Conservation (phyloP, 345 rosid species). For the Toxicodendron radicans region DNA sequence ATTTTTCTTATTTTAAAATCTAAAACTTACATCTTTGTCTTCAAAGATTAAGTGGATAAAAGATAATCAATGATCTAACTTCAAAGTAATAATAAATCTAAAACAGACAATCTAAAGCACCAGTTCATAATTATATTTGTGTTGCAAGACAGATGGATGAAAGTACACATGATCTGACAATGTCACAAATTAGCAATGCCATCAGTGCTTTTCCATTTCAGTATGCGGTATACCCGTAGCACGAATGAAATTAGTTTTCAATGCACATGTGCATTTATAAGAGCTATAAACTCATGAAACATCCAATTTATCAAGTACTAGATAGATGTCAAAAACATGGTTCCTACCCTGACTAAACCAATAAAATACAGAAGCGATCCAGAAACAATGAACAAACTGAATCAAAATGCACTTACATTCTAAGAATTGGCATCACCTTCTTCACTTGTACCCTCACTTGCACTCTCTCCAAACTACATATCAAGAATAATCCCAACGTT, state of each 20-base stretch:
- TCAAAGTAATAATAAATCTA: neutral
- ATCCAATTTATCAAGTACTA: neutral
- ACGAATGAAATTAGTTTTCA: neutral
- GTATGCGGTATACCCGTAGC: neutral
- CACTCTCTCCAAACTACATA: slow-evolving; percentile 82
- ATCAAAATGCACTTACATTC: slow-evolving; percentile 52
- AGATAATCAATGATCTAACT: neutral
- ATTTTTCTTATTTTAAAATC: slow-evolving; percentile 34
- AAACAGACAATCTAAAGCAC: neutral
- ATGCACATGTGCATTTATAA: neutral
- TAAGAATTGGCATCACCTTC: slow-evolving; percentile 95
- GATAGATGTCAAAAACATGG: neutral
- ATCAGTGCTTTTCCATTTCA: neutral
- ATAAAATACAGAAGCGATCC: too few relatives aligned
- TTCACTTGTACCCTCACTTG: slow-evolving; percentile 93
- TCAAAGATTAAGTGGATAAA: neutral
- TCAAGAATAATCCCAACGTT: slow-evolving; percentile 21
- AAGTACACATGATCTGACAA: neutral
- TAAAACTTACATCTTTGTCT: neutral
- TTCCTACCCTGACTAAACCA: neutral
- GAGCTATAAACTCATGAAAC: slow-evolving; percentile 5
- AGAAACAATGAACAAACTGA: slow-evolving; percentile 8
- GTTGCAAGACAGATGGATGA: neutral
- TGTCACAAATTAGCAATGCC: neutral
- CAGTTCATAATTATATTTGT: too few relatives aligned